phyloP scores from a whole-genome alignment of 2,329 filamentous ascomycete species.

The Cladophialophora bantiana region DNA sequence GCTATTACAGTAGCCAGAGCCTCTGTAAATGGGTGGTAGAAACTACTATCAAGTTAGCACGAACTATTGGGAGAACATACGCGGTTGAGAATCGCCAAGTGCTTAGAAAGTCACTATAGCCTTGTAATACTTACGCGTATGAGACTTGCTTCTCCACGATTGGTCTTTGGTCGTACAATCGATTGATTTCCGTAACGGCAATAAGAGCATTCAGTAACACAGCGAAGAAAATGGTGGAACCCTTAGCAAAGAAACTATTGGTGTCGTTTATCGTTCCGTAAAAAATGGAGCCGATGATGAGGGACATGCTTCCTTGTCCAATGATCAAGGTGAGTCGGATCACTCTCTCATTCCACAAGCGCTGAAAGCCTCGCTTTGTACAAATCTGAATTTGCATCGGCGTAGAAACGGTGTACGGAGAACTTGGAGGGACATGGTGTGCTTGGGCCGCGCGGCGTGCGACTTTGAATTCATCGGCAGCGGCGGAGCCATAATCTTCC shows the following conservation, averaged over 20 bases:
- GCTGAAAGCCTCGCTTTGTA: slow-evolving; percentile 67
- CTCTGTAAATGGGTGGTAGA: slow-evolving; percentile 91
- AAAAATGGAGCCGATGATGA: slow-evolving; percentile 71
- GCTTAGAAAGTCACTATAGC: neutral
- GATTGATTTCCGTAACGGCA: slow-evolving; percentile 10
- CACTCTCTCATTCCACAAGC: slow-evolving; percentile 71
- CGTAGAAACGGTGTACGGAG: slow-evolving; percentile 63
- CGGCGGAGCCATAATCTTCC: slow-evolving; percentile 48
- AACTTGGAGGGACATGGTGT: slow-evolving; percentile 61
- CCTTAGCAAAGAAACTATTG: slow-evolving; percentile 67
- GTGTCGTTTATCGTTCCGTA: slow-evolving; percentile 67
- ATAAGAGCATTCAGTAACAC: slow-evolving; percentile 61
- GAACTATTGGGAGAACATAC: slow-evolving; percentile 42
- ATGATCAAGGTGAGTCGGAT: slow-evolving; percentile 47
- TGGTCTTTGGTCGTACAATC: slow-evolving; percentile 77
- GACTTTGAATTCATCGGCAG: slow-evolving; percentile 16
- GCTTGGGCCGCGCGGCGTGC: slow-evolving; percentile 60
- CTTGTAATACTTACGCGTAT: slow-evolving; percentile 65
- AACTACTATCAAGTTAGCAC: neutral
- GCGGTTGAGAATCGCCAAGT: slow-evolving; percentile 54
- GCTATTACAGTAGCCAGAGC: slow-evolving; percentile 82
- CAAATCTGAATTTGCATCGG: slow-evolving; percentile 62
- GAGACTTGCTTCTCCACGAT: slow-evolving; percentile 90
- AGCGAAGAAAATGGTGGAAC: slow-evolving; percentile 68
- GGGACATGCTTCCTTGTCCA: slow-evolving; percentile 53